These are phyloP conservation scores for Schwanniomyces occidentalis DNA, from an alignment of 805 yeast species.

Conservation along the genomic window DNA sequence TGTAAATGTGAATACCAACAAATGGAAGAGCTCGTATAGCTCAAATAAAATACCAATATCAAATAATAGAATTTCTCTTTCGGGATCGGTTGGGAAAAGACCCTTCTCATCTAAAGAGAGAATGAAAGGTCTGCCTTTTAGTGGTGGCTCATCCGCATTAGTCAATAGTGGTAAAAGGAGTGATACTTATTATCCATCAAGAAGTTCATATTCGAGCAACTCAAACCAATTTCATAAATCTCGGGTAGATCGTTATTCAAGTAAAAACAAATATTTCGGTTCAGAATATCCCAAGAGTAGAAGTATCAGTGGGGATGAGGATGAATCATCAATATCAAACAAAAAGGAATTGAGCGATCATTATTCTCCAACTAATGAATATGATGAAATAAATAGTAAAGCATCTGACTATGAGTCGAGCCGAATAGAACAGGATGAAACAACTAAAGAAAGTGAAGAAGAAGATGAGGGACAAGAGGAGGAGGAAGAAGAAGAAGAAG, in stretches of 20 bases:
- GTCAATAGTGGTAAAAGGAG: constrained; percentile 19
- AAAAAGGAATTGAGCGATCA: constrained; percentile 5
- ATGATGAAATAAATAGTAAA: constrained; percentile 5
- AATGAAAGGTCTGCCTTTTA: constrained; percentile 14
- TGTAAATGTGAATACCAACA: constrained; percentile 5
- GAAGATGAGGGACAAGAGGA: constrained; percentile 18
- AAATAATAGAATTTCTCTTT: constrained; percentile 21
- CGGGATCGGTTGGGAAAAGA: constrained; percentile 22
- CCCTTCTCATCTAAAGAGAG: constrained; percentile 22
- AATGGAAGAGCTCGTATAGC: constrained; percentile 7
- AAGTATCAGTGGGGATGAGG: constrained; percentile 5
- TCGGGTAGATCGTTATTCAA: constrained; percentile 13
- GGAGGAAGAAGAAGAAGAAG: constrained; percentile 27
- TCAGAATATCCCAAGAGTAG: constrained; percentile 8
- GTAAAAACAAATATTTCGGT: constrained; percentile 6
- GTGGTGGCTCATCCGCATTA: constrained; percentile 17
- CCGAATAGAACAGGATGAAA: constrained; percentile 2
- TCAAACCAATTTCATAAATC: constrained; percentile 1
- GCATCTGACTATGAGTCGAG: constrained; percentile 4
- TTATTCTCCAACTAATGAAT: constrained; percentile 7
- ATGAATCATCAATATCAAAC: constrained; percentile 1
- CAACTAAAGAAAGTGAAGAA: constrained; percentile 1
- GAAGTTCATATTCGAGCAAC: constrained; percentile 10
- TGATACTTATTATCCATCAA: constrained; percentile 32
- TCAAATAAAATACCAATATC: no score